Evolutionary conservation across 1,284 basidiomycete species (phyloP).

Genomic region (Gomphus bonarii): DNA sequence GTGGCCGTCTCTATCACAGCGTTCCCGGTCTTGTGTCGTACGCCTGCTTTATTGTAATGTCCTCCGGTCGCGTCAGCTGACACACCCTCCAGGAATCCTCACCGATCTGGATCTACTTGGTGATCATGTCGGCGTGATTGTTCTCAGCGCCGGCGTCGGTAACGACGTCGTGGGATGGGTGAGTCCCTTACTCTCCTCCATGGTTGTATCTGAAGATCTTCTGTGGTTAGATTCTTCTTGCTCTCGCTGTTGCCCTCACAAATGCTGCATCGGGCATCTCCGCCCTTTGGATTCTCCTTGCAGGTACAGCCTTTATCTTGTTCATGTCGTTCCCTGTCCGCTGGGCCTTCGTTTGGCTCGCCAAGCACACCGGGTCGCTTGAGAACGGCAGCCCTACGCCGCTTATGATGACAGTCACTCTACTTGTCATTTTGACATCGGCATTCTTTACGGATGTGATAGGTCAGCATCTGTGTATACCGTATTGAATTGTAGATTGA

Average conservation of each 20-base stretch:
- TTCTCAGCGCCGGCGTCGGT: constrained; percentile 60
- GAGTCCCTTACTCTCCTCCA: background rate
- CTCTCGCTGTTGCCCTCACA: constrained; percentile 53
- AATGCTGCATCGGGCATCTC: constrained; percentile 43
- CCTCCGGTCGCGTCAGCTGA: constrained; percentile 17
- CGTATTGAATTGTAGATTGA: constrained; percentile 5
- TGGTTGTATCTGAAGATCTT: constrained; percentile 15
- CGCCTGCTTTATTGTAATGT: background rate
- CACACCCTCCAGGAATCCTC: constrained; percentile 33
- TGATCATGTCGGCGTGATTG: constrained; percentile 57
- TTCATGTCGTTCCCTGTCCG: constrained; percentile 58
- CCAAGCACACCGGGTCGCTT: constrained; percentile 61
- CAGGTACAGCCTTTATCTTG: constrained; percentile 43
- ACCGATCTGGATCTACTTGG: constrained; percentile 37
- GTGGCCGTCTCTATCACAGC: constrained; percentile 57
- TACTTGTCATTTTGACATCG: constrained; percentile 68
- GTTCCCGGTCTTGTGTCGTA: constrained; percentile 56
- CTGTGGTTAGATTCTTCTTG: constrained; percentile 26
- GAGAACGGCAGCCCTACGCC: constrained; percentile 66
- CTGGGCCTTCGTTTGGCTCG: constrained; percentile 58
- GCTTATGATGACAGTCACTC: constrained; percentile 67
- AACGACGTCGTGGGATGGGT: constrained; percentile 52
- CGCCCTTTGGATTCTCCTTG: constrained; percentile 55
- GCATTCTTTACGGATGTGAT: constrained; percentile 88
- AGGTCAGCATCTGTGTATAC: constrained; percentile 58